Conservation (phyloP, 495 filamentous ascomycete species). For the Rusavskia elegans region DNA sequence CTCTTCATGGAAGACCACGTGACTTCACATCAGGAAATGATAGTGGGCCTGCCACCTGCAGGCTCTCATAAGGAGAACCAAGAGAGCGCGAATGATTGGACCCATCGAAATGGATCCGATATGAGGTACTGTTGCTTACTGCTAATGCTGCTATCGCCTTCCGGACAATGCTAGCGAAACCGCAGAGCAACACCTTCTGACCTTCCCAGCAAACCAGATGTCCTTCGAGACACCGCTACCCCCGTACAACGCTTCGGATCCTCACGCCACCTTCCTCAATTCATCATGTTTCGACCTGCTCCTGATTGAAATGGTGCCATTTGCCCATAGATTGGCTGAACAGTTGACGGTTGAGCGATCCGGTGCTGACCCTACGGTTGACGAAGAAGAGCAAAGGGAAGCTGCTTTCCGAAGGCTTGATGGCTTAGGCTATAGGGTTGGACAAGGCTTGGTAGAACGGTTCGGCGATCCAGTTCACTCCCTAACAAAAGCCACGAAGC, state of each 20-base stretch:
- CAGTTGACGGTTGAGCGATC: background rate
- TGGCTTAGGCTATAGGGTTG: slow-evolving; percentile 74
- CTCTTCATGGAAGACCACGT: too few relatives aligned
- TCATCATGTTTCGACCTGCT: slow-evolving; percentile 81
- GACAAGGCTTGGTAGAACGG: slow-evolving; percentile 85
- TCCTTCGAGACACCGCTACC: background rate
- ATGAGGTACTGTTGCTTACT: background rate
- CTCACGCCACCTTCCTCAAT: slow-evolving; percentile 58
- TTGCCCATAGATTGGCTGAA: slow-evolving; percentile 62
- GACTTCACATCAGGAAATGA: too few relatives aligned
- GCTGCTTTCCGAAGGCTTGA: slow-evolving; percentile 77
- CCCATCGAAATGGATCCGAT: background rate
- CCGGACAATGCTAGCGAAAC: too few relatives aligned
- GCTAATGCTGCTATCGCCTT: too few relatives aligned
- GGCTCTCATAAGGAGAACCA: too few relatives aligned
- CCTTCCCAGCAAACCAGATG: background rate
- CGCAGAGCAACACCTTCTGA: too few relatives aligned
- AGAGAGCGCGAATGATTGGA: too few relatives aligned
- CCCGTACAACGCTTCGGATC: slow-evolving; percentile 59
- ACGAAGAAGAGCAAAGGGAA: slow-evolving; percentile 69
- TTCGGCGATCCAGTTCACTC: slow-evolving; percentile 22
- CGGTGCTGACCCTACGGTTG: slow-evolving; percentile 25
- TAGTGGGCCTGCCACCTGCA: too few relatives aligned
- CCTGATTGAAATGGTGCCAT: slow-evolving; percentile 88
- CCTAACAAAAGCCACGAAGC: background rate